These are phyloP conservation scores for Goffeauzyma gilvescens DNA, from an alignment of 768 basidiomycete genomes.

Conservation along the genomic window DNA sequence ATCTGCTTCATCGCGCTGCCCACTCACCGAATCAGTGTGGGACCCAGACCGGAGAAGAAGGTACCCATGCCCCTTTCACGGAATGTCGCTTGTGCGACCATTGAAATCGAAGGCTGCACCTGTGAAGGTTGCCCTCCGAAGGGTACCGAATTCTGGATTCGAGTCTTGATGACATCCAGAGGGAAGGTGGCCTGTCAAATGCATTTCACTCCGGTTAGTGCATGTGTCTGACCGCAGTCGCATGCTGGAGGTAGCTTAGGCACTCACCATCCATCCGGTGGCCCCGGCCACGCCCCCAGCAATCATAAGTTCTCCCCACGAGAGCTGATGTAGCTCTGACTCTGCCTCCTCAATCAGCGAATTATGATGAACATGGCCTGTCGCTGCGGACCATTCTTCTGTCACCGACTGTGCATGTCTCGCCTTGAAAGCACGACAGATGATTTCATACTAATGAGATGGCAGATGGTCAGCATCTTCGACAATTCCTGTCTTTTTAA, in stretches of 20 bases:
- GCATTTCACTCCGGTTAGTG: too few relatives aligned
- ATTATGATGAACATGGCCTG: conserved; percentile 44
- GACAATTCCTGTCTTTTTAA: too few relatives aligned
- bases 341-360: conserved; percentile 36
- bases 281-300: conserved; percentile 63
- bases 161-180: conserved; percentile 74
- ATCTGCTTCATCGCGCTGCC: not conserved
- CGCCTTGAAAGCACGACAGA: conserved; percentile 28
- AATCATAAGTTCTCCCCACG: conserved; percentile 45
- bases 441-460: conserved; percentile 28
- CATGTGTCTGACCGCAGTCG: too few relatives aligned
- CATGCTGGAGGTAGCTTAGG: too few relatives aligned
- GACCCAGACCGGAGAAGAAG: conserved; percentile 60
- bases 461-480: too few relatives aligned
- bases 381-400: too few relatives aligned
- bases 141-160: conserved; percentile 53
- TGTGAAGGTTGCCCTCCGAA: not conserved
- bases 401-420: too few relatives aligned
- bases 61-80: too few relatives aligned
- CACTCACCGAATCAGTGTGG: conserved; percentile 58
- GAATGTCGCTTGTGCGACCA: too few relatives aligned
- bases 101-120: not conserved
- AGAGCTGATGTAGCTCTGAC: conserved; percentile 28
- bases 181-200: conserved; percentile 52
- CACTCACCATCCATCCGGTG: conserved; percentile 46